These are phyloP conservation scores for Aspergillus fischeri DNA, from an alignment of 2,329 filamentous ascomycete genomes.

Conservation along the genomic window DNA sequence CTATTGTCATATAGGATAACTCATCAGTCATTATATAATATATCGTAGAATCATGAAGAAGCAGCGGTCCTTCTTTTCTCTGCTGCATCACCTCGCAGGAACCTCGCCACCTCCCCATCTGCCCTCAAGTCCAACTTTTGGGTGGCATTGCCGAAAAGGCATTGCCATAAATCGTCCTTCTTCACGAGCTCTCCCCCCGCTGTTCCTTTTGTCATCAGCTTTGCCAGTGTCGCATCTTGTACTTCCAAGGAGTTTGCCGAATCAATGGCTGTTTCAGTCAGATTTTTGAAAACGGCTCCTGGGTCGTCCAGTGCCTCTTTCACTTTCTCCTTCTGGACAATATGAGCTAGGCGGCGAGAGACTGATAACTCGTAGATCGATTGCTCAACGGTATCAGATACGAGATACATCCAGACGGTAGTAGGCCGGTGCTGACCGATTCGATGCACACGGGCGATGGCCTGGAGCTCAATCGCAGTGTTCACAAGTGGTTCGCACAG, in stretches of 20 bases:
- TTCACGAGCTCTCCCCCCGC: constrained; percentile 75
- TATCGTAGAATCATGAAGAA: neutral
- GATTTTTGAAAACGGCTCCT: constrained; percentile 22
- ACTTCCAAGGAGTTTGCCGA: constrained; percentile 81
- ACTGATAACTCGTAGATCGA: constrained; percentile 87
- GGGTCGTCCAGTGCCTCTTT: constrained; percentile 19
- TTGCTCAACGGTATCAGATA: constrained; percentile 88
- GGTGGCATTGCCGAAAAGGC: constrained; percentile 66
- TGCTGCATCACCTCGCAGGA: constrained; percentile 54
- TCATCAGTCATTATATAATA: neutral
- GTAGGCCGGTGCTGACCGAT: constrained; percentile 87
- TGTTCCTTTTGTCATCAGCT: constrained; percentile 65
- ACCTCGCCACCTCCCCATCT: constrained; percentile 45
- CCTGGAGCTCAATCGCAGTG: constrained; percentile 88
- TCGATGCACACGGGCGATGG: constrained; percentile 88
- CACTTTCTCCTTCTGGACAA: constrained; percentile 49
- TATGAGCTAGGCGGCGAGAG: constrained; percentile 70
- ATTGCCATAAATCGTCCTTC: constrained; percentile 79
- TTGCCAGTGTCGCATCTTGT: constrained; percentile 65
- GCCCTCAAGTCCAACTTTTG: constrained; percentile 24
- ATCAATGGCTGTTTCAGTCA: constrained; percentile 64
- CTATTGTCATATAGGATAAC: neutral
- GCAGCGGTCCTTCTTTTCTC: constrained; percentile 37
- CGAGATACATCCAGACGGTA: constrained; percentile 91
- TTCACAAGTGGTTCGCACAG: constrained; percentile 92